phyloP scores from a whole-genome alignment of 768 basidiomycete species.

The Amanita pseudoporphyria region DNA sequence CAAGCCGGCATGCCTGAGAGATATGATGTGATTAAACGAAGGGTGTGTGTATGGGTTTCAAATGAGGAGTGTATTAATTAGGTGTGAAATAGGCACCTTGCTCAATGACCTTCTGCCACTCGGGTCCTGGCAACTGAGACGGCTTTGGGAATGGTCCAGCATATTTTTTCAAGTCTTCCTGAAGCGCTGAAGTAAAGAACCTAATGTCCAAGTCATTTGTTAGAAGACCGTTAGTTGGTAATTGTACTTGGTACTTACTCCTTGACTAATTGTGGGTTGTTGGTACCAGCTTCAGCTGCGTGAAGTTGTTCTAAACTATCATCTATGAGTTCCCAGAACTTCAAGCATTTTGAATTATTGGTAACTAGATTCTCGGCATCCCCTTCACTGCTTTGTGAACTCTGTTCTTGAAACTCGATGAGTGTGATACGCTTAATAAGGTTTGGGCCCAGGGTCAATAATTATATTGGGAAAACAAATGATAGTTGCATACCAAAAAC shows the following conservation, averaged over 20 bases:
- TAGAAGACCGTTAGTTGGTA: too few species aligned
- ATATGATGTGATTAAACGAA: background rate
- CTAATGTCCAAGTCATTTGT: background rate
- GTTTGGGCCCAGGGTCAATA: background rate
- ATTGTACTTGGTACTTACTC: background rate
- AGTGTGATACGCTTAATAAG: background rate
- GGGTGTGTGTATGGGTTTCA: background rate
- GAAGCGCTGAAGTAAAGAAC: background rate
- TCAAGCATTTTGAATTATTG: background rate
- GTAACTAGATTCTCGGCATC: too few species aligned
- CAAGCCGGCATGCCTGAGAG: too few species aligned
- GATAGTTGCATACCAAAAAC: background rate
- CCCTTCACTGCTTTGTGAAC: background rate
- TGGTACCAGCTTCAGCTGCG: background rate
- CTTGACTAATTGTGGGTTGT: background rate
- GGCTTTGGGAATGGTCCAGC: background rate
- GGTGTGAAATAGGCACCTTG: background rate
- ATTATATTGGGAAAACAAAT: too few species aligned
- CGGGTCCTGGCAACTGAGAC: background rate
- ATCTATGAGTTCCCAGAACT: background rate
- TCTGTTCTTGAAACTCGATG: background rate
- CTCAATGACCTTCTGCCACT: conserved; percentile 2
- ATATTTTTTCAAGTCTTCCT: background rate
- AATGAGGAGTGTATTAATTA: background rate
- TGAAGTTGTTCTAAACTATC: background rate